These are phyloP conservation scores for Boechera retrofracta DNA, from an alignment of 345 rosid species.

Conservation along the genomic window DNA sequence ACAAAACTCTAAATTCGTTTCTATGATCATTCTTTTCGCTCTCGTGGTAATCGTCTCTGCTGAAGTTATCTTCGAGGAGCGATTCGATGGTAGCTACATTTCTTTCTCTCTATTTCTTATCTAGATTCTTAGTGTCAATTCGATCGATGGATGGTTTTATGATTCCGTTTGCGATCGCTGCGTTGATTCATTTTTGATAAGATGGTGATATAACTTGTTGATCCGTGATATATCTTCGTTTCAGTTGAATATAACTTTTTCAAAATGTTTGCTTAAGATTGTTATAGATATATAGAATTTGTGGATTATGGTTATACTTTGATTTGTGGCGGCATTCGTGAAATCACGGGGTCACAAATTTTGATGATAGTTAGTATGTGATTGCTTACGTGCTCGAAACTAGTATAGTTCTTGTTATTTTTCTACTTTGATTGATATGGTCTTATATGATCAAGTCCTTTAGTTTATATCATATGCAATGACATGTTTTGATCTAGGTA, in stretches of 20 bases:
- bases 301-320: conserved; percentile 9
- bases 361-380: background rate
- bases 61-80: conserved; percentile 84
- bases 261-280: conserved; percentile 21
- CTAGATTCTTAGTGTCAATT: background rate
- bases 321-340: background rate
- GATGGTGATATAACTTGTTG: background rate
- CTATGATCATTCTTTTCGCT: conserved; percentile 43
- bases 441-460: background rate
- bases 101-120: background rate
- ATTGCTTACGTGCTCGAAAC: background rate
- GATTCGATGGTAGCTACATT: conserved; percentile 69
- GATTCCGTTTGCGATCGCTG: conserved; percentile 37
- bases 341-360: background rate
- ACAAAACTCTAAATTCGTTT: conserved; percentile 47
- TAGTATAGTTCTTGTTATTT: background rate
- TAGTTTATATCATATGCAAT: background rate
- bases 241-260: background rate
- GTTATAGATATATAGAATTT: conserved; percentile 27
- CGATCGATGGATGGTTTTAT: background rate
- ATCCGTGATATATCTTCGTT: background rate
- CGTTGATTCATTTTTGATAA: background rate
- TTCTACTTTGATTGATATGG: background rate
- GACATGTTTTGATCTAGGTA: background rate
- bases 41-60: conserved; percentile 64